A percentile compares a stretch with the other conserved stretches of the same genome.
Evolutionary conservation across 305 asterid species (phyloP).

Genomic region (Fraxinus nigra): DNA sequence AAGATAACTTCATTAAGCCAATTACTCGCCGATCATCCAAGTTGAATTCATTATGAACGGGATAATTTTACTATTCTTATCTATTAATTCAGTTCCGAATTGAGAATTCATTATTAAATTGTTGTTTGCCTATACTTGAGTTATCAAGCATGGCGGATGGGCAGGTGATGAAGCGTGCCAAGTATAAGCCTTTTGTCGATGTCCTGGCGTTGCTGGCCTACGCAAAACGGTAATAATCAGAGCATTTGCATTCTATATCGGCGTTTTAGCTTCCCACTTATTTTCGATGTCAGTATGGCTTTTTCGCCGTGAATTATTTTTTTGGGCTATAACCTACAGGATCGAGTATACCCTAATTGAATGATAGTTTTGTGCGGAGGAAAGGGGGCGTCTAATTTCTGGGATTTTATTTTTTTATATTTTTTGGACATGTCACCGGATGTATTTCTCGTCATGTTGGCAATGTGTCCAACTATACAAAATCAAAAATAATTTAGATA

Average conservation of each 20-base stretch:
- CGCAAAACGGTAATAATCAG: conserved; percentile 65
- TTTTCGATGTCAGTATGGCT: conserved; percentile 15
- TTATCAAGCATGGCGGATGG: conserved; percentile 53
- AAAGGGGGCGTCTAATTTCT: background rate
- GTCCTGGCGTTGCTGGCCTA: conserved; percentile 72
- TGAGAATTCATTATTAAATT: background rate
- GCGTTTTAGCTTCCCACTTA: background rate
- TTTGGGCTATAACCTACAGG: background rate
- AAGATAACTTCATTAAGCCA: background rate
- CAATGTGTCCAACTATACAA: background rate
- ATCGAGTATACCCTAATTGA: background rate
- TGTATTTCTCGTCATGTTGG: background rate
- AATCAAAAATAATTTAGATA: background rate
- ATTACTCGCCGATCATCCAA: background rate
- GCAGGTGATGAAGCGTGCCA: conserved; percentile 68
- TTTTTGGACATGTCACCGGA: background rate
- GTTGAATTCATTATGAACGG: background rate
- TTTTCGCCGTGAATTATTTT: conserved; percentile 4
- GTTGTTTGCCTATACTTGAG: background rate
- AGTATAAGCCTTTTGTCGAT: conserved; percentile 66
- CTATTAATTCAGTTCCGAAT: background rate
- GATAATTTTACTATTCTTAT: background rate
- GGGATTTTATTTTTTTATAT: background rate
- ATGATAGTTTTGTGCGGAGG: background rate
- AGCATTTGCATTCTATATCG: conserved; percentile 6